Evolutionary conservation across 2,329 filamentous ascomycete genomes (phyloP).

Genomic region (Setomelanomma holmii): DNA sequence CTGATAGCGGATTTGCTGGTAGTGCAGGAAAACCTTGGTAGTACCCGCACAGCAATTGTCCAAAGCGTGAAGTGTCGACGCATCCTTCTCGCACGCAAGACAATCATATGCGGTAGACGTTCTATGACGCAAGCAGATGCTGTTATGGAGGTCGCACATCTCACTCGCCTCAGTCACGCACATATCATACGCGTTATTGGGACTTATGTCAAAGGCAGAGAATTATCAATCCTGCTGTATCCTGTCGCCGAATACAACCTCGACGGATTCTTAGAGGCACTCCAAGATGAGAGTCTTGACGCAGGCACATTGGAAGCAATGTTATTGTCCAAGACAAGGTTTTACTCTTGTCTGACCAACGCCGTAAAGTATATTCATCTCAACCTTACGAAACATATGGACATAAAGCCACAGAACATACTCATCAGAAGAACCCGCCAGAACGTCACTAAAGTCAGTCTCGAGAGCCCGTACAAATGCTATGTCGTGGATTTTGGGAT

Average conservation of each 20-base stretch:
- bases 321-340: neutral
- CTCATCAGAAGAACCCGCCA: neutral
- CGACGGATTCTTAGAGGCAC: neutral
- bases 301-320: neutral
- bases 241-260: slow-evolving; percentile 24
- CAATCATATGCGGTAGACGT: slow-evolving; percentile 10
- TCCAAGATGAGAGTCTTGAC: neutral
- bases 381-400: slow-evolving; percentile 28
- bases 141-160: slow-evolving; percentile 20
- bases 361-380: slow-evolving; percentile 23
- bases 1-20: neutral
- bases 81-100: slow-evolving; percentile 24
- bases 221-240: slow-evolving; percentile 25
- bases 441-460: no score
- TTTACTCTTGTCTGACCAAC: slow-evolving; percentile 15
- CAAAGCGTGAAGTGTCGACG: slow-evolving; percentile 23
- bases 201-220: slow-evolving; percentile 15
- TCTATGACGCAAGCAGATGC: slow-evolving; percentile 16
- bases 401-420: slow-evolving; percentile 27
- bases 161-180: slow-evolving; percentile 13
- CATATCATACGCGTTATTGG: slow-evolving; percentile 26
- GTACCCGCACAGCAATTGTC: slow-evolving; percentile 6
- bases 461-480: no score
- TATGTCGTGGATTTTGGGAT: slow-evolving; percentile 37
- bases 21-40: neutral